Conservation (phyloP, 352 stramenopile species). For the Blastocystis sp. region DNA sequence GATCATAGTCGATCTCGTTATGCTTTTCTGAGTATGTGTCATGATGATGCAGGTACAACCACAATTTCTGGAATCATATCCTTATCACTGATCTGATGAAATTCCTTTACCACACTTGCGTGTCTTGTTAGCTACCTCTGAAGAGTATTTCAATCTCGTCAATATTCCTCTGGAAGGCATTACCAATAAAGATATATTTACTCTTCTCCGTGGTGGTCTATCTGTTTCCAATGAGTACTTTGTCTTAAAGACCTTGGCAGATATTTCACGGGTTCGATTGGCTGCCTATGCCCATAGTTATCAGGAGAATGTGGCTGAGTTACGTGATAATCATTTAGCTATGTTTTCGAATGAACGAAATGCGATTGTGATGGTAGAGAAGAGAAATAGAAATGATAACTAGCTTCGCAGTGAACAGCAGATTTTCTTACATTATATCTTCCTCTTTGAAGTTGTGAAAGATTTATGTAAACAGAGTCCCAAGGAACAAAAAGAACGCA, state of each 20-base stretch:
- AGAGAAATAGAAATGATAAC: neutral
- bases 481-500: neutral
- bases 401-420: constrained; percentile 33
- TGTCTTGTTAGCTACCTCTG: neutral
- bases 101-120: neutral
- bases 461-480: neutral
- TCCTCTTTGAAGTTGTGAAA: constrained; percentile 35
- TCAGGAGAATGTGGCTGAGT: neutral
- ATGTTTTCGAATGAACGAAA: constrained; percentile 38
- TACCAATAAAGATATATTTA: neutral
- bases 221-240: constrained; percentile 9
- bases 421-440: constrained; percentile 6
- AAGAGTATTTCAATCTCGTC: neutral
- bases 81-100: neutral
- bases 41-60: constrained; percentile 16
- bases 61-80: constrained; percentile 31
- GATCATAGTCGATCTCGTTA: constrained; percentile 18
- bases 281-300: neutral
- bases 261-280: neutral
- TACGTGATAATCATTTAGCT: neutral
- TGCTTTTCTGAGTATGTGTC: neutral
- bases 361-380: neutral
- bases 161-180: neutral
- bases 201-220: neutral
- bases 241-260: neutral